Percentiles rank a stretch among this genome's conserved stretches.
Evolutionary conservation across 805 yeast species (phyloP).

Genomic region (Cyberlindnera nakhonratchasimensis): DNA sequence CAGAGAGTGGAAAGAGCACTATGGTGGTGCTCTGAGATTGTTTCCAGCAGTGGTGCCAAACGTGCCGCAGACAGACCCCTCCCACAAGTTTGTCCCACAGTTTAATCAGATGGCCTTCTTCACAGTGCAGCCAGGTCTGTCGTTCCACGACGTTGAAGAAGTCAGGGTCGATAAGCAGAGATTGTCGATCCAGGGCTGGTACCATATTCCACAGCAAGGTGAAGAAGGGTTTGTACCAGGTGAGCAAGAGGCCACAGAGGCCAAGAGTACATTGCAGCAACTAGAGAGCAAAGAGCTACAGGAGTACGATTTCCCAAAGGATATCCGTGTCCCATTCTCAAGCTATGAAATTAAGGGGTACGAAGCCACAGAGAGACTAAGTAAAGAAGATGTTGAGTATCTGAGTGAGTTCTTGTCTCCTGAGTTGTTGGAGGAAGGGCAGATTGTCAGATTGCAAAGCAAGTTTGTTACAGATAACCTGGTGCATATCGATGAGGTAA

Average conservation of each 20-base stretch:
- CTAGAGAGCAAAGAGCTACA: slow-evolving; percentile 71
- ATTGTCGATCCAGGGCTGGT: slow-evolving; percentile 96
- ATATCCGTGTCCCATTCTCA: slow-evolving; percentile 42
- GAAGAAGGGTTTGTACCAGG: slow-evolving; percentile 83
- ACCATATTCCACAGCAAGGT: slow-evolving; percentile 92
- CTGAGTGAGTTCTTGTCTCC: slow-evolving; percentile 56
- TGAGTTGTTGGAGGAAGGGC: slow-evolving; percentile 38
- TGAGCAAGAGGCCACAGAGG: slow-evolving; percentile 76
- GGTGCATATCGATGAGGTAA: slow-evolving; percentile 60
- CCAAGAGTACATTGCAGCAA: slow-evolving; percentile 72
- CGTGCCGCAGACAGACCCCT: slow-evolving; percentile 79
- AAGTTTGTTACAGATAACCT: slow-evolving; percentile 66
- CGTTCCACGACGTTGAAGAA: slow-evolving; percentile 98
- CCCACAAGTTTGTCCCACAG: slow-evolving; percentile 75
- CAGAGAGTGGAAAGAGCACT: slow-evolving; percentile 80
- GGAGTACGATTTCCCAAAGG: slow-evolving; percentile 81
- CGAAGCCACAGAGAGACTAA: slow-evolving; percentile 23
- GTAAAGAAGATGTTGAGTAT: slow-evolving; percentile 43
- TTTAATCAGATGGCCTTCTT: slow-evolving; percentile 96
- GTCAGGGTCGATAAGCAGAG: slow-evolving; percentile 89
- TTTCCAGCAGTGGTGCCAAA: slow-evolving; percentile 86
- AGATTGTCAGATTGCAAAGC: slow-evolving; percentile 42
- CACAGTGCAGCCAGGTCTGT: slow-evolving; percentile 92
- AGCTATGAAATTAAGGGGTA: slow-evolving; percentile 36
- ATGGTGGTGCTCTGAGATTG: slow-evolving; percentile 89